Evolutionary conservation across 805 yeast genomes (phyloP).

Genomic region (Wickerhamiella slavikovae): DNA sequence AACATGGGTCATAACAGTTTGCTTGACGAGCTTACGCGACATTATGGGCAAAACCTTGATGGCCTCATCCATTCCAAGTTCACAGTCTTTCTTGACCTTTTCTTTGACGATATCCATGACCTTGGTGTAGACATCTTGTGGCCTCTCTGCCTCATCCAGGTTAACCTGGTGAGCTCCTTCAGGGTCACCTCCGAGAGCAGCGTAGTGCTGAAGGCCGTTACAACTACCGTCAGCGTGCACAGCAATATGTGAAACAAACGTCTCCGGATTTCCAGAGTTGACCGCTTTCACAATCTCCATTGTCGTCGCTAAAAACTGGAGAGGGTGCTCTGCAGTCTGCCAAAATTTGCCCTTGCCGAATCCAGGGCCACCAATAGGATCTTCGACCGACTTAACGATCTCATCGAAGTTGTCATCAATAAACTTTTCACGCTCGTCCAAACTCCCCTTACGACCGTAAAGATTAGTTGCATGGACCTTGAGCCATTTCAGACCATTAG

Average conservation of each 20-base stretch:
- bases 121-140: conserved; percentile 39
- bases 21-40: conserved; percentile 78
- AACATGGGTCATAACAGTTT: conserved; percentile 95
- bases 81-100: conserved; percentile 27
- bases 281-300: conserved; percentile 32
- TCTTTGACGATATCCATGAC: conserved; percentile 30
- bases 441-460: conserved; percentile 36
- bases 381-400: conserved; percentile 24
- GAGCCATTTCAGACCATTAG: conserved; percentile 33
- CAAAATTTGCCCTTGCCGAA: conserved; percentile 30
- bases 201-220: conserved; percentile 49
- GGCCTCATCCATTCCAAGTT: conserved; percentile 14
- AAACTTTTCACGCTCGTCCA: conserved; percentile 29
- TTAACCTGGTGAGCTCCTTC: conserved; percentile 48
- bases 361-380: conserved; percentile 24
- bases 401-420: conserved; percentile 27
- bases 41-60: conserved; percentile 36
- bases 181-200: conserved; percentile 48
- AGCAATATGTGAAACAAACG: conserved; percentile 30
- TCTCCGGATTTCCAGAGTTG: conserved; percentile 25
- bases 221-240: conserved; percentile 53
- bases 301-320: conserved; percentile 40
- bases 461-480: conserved; percentile 42
- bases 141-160: conserved; percentile 31
- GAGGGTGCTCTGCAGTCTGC: conserved; percentile 37